Evolutionary conservation across 352 stramenopile species (phyloP), one percentile per base, ranked within the genome.

Genomic region (Globisporangium parvum): DNA sequence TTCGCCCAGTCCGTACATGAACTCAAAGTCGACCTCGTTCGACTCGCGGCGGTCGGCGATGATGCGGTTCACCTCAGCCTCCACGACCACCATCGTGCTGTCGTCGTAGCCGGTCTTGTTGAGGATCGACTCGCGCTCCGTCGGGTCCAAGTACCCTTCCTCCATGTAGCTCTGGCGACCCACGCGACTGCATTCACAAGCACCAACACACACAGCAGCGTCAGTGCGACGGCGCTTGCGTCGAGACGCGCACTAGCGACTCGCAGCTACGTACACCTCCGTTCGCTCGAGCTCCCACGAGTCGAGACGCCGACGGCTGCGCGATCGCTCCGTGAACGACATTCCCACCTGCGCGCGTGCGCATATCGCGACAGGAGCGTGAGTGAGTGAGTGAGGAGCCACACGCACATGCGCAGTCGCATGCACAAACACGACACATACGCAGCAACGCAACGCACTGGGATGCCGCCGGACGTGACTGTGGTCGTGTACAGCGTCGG

Each of bases 91-190:
- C 51, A 93, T 87, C 28, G 75, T 73, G 14, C 78, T 73, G 50
- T 87, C 75, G 20, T 80, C 76, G 51, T 77, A 93, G n/a, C 83
- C 83, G 26, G 80, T 80, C 26, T 87, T 87, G 37, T 76, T 87
- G 10, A 93, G 67, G 56, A 93, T 93, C 48, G 71, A 55, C 51
- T 87, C 83, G 47, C 83, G 71, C 66, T 93, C 83, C 45, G 83
- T 62, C 2, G 80, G 80, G 60, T 93, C 79, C 55, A 93, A 56
- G 66, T 91, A 93, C 0, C 83, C 83, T 67, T 93, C 77, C 58
- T 93, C 83, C 83, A 93, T 93, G 62, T 93, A 93, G 59, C 70
- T 91, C 53, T 93, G 75, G 11, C 83, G 77, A 2, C 71, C 81
- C 46, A 93, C 79, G 14, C 83, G 83, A 5, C 76, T 84, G 35